Conservation (phyloP, 495 filamentous ascomycete species). For the Penicillium psychrofluorescens region DNA sequence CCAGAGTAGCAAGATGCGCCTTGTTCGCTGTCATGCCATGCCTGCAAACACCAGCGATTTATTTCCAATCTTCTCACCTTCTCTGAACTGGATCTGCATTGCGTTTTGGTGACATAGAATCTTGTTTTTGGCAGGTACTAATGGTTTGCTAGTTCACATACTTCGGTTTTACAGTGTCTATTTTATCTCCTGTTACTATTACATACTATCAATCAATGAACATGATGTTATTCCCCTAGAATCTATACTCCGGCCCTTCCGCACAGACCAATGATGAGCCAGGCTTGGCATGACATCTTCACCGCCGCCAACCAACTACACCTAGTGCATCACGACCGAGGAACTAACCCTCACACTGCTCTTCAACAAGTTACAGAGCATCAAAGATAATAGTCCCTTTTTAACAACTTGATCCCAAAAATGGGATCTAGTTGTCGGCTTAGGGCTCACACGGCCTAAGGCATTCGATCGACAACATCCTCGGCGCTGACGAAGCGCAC, state of each 20-base stretch:
- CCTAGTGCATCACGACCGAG: too few species aligned
- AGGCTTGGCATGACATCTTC: slow-evolving; percentile 33
- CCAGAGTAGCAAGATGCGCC: slow-evolving; percentile 45
- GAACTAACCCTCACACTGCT: too few species aligned
- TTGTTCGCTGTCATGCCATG: slow-evolving; percentile 35
- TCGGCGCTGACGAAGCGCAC: too few species aligned
- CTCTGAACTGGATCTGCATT: slow-evolving; percentile 20
- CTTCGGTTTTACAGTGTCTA: too few species aligned
- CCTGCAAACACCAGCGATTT: slow-evolving; percentile 45
- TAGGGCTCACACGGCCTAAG: too few species aligned
- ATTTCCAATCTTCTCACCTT: slow-evolving; percentile 44
- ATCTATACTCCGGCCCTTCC: background rate
- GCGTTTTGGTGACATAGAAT: background rate
- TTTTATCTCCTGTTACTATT: too few species aligned
- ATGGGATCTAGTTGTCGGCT: too few species aligned
- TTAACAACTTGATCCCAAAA: too few species aligned
- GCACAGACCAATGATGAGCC: slow-evolving; percentile 27
- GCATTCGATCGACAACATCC: too few species aligned
- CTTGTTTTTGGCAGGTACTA: too few species aligned
- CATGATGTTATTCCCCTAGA: slow-evolving; percentile 1
- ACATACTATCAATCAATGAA: background rate
- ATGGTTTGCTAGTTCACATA: too few species aligned
- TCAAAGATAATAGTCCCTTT: background rate
- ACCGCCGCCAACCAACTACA: too few species aligned
- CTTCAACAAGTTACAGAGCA: background rate